A percentile compares a stretch with the other conserved stretches of the same genome.
Evolutionary conservation across 1,139 yeast species (phyloP).

Genomic region (Pichia sp.): DNA sequence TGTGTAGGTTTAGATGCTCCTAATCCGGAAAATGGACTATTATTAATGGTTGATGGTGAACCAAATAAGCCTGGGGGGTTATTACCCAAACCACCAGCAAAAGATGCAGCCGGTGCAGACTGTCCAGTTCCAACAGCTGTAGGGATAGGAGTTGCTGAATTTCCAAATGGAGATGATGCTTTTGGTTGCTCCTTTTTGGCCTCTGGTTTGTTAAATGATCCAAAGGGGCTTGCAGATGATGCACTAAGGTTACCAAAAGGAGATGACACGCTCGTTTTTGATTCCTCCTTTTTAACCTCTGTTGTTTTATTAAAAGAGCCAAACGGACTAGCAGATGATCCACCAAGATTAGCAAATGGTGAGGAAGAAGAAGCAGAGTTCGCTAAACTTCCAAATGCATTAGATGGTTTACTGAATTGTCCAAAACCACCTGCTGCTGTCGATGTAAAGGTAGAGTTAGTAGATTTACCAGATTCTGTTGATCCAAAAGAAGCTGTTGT

Average conservation of each 20-base stretch:
- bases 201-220: neutral
- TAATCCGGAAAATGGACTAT: neutral
- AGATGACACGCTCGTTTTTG: neutral
- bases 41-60: neutral
- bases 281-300: neutral
- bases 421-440: constrained; percentile 9
- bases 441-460: neutral
- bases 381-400: constrained; percentile 2
- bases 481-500: constrained; percentile 1
- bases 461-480: neutral
- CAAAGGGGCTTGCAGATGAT: neutral
- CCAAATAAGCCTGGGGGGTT: neutral
- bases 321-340: neutral
- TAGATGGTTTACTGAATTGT: neutral
- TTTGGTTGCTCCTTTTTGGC: neutral
- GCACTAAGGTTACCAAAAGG: neutral
- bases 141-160: neutral
- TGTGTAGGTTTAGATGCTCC: neutral
- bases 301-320: neutral
- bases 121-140: too few species aligned
- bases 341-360: neutral
- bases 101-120: neutral
- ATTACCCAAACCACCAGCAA: neutral
- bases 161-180: neutral
- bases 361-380: neutral